Evolutionary conservation across 176 grass and related monocot species (phyloP).

Genomic region (Avena sativa): DNA sequence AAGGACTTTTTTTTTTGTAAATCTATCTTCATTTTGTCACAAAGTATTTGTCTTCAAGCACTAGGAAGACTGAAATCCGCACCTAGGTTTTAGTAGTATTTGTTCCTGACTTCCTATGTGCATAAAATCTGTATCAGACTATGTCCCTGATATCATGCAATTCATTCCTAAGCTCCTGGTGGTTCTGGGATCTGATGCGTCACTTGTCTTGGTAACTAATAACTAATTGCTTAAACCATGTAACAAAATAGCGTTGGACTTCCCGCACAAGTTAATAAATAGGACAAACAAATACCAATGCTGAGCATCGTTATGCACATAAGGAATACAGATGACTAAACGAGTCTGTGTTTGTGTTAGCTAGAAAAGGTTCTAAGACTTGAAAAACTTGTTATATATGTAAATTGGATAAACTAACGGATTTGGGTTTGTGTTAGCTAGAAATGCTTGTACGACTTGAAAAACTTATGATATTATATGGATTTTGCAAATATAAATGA

Average conservation of each 20-base stretch:
- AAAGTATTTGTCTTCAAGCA: not conserved
- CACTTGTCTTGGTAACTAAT: not conserved
- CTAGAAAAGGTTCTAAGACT: not conserved
- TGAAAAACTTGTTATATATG: not conserved
- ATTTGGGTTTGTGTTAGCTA: constrained; percentile 14
- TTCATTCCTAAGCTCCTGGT: not conserved
- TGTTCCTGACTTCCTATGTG: not conserved
- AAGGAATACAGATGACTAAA: not conserved
- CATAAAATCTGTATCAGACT: constrained; percentile 11
- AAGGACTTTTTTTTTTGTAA: not conserved
- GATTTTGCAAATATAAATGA: constrained; percentile 16
- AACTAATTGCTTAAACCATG: constrained; percentile 14
- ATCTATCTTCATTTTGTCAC: constrained; percentile 17
- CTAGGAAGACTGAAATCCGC: not conserved
- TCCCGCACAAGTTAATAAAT: constrained; percentile 8
- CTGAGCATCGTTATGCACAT: not conserved
- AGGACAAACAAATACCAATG: not conserved
- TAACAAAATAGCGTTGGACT: constrained; percentile 3
- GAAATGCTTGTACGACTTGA: not conserved
- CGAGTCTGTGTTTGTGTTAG: constrained; percentile 10
- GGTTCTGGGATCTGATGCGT: not conserved
- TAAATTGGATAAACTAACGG: not conserved
- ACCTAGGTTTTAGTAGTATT: constrained; percentile 4
- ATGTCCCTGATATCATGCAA: not conserved
- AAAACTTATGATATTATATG: constrained; percentile 23